These are phyloP conservation scores for Moricandia arvensis DNA, from an alignment of 345 rosid genomes.

Conservation along the genomic window DNA sequence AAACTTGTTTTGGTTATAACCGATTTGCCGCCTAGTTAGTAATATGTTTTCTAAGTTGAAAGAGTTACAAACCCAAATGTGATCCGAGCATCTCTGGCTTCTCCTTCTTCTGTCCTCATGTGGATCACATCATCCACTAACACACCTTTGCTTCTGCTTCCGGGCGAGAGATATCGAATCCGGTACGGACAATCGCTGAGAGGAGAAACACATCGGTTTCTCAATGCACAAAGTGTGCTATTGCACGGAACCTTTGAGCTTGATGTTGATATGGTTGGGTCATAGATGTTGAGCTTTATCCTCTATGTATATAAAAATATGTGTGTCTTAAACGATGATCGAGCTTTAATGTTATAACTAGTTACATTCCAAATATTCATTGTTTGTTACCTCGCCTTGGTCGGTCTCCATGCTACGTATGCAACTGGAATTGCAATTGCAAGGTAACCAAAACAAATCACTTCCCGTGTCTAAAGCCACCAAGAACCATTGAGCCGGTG, in stretches of 20 bases:
- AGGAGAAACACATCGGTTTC: conserved; percentile 47
- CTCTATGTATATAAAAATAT: conserved; percentile 31
- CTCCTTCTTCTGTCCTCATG: conserved; percentile 48
- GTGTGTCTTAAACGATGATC: neutral
- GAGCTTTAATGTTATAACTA: neutral
- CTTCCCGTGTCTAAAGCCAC: conserved; percentile 98
- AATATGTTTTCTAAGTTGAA: conserved; percentile 5
- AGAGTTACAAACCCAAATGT: conserved; percentile 56
- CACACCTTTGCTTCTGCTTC: conserved; percentile 58
- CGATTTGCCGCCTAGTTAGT: neutral
- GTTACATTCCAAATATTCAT: neutral
- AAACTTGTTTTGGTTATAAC: neutral
- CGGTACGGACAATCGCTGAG: conserved; percentile 55
- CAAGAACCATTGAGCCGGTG: conserved; percentile 65
- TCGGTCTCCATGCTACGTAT: conserved; percentile 40
- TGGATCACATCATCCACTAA: conserved; percentile 73
- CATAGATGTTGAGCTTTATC: conserved; percentile 54
- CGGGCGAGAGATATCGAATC: conserved; percentile 60
- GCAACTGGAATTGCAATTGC: conserved; percentile 64
- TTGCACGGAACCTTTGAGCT: conserved; percentile 59
- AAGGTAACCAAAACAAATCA: conserved; percentile 89
- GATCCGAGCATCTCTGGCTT: conserved; percentile 48
- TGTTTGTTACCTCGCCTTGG: conserved; percentile 44
- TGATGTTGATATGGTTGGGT: conserved; percentile 63
- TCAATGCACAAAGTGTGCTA: conserved; percentile 47